These are phyloP conservation scores for Ustilago xerochloae DNA, from an alignment of 1,284 basidiomycete genomes.

Conservation along the genomic window DNA sequence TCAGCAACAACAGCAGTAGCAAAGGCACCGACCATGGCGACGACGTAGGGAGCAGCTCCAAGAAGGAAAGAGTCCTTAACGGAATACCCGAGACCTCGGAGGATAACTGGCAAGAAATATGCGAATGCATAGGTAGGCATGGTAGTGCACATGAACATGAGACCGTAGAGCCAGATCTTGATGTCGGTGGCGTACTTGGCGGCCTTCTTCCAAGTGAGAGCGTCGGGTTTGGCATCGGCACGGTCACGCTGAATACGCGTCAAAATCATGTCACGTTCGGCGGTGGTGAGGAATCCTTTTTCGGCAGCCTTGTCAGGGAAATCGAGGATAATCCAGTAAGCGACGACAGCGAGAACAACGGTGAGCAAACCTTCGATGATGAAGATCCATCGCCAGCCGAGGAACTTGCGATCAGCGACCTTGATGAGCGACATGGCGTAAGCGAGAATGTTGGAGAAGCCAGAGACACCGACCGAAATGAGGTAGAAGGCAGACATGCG, in stretches of 20 bases:
- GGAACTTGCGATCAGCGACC: constrained; percentile 23
- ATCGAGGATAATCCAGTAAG: constrained; percentile 64
- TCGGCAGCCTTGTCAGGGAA: constrained; percentile 70
- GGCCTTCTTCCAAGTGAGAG: constrained; percentile 67
- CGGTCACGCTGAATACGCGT: constrained; percentile 70
- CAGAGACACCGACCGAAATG: constrained; percentile 65
- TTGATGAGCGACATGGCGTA: constrained; percentile 56
- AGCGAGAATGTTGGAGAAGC: constrained; percentile 70
- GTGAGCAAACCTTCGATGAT: constrained; percentile 52
- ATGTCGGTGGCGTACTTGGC: constrained; percentile 66
- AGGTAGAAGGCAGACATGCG: constrained; percentile 70
- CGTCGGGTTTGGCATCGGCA: constrained; percentile 69
- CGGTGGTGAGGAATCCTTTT: constrained; percentile 69
- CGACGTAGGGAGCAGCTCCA: constrained; percentile 69
- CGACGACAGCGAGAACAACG: constrained; percentile 45
- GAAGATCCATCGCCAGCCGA: constrained; percentile 66
- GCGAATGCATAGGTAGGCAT: constrained; percentile 52
- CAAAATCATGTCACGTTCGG: constrained; percentile 68
- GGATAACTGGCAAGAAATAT: constrained; percentile 70
- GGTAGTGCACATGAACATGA: constrained; percentile 67
- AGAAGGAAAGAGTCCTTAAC: constrained; percentile 52
- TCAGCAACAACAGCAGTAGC: constrained; percentile 68
- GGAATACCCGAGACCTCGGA: constrained; percentile 69
- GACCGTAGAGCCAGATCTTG: constrained; percentile 70
- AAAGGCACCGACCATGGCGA: constrained; percentile 67